Percentiles rank a stretch among this genome's conserved stretches.
These are phyloP conservation scores for Claviceps paspali DNA, from an alignment of 2,329 filamentous ascomycete genomes.

Conservation along the genomic window DNA sequence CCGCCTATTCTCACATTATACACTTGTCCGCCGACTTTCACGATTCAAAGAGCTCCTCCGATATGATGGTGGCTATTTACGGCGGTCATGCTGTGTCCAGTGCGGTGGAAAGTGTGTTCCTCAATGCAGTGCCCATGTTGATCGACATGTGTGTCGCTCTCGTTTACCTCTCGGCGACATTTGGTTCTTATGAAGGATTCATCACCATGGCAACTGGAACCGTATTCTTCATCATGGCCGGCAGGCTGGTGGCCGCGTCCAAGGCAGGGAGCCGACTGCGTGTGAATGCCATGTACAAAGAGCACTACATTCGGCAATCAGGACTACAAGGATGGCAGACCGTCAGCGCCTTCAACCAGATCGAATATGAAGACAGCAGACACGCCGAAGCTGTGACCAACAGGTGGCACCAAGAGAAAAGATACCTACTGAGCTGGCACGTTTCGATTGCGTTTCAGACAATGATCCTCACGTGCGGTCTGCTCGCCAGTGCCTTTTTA, in stretches of 20 bases:
- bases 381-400: conserved; percentile 34
- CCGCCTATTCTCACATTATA: conserved; percentile 44
- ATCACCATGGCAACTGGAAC: conserved; percentile 44
- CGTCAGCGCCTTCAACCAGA: conserved; percentile 43
- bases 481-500: conserved; percentile 46
- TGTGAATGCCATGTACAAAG: conserved; percentile 37
- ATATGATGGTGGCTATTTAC: conserved; percentile 41
- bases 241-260: conserved; percentile 33
- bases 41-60: conserved; percentile 43
- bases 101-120: conserved; percentile 41
- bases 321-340: conserved; percentile 45
- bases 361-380: conserved; percentile 38
- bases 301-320: conserved; percentile 38
- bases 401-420: conserved; percentile 22
- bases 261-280: conserved; percentile 34
- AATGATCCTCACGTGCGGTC: conserved; percentile 51
- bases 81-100: conserved; percentile 38
- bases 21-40: conserved; percentile 46
- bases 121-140: conserved; percentile 43
- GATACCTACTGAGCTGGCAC: conserved; percentile 28
- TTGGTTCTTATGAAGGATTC: conserved; percentile 46
- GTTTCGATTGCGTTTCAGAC: conserved; percentile 41
- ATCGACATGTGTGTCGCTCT: conserved; percentile 45
- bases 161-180: conserved; percentile 41
- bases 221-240: conserved; percentile 39